A percentile compares a stretch with the other conserved stretches of the same genome.
Conservation (phyloP, 2,329 filamentous ascomycete species). For the Fusarium praegraminearum region DNA sequence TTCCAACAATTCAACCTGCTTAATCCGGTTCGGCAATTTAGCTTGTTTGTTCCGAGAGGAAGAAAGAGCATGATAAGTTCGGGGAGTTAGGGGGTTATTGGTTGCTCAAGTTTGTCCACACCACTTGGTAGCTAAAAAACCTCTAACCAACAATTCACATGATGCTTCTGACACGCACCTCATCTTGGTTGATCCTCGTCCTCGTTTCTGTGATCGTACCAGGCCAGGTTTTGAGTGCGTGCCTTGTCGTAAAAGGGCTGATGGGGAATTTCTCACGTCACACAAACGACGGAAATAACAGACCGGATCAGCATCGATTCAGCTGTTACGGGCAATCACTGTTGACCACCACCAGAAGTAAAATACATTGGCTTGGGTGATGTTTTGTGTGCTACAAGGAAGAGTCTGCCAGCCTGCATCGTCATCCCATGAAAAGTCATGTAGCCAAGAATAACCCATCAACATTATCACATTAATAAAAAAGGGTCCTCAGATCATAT, state of each 20-base stretch:
- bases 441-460: background rate
- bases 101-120: conserved; percentile 17
- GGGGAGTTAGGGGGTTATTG: background rate
- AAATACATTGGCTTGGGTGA: background rate
- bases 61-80: background rate
- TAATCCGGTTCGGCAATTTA: conserved; percentile 7
- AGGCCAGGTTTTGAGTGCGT: too few species aligned
- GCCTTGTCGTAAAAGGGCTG: background rate
- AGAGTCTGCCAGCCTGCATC: conserved; percentile 22
- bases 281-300: conserved; percentile 9
- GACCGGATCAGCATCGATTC: conserved; percentile 9
- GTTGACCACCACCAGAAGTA: background rate
- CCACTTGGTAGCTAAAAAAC: conserved; percentile 25
- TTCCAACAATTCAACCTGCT: background rate
- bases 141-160: conserved; percentile 41
- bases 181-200: conserved; percentile 14
- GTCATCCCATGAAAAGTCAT: conserved; percentile 16
- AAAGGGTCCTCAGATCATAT: conserved; percentile 35
- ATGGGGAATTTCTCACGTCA: conserved; percentile 30
- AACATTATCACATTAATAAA: background rate
- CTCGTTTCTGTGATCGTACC: background rate
- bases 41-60: background rate
- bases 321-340: background rate
- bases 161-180: conserved; percentile 38
- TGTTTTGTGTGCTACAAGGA: background rate